Conservation (phyloP, 768 basidiomycete species). For the Amanita rubescens region DNA sequence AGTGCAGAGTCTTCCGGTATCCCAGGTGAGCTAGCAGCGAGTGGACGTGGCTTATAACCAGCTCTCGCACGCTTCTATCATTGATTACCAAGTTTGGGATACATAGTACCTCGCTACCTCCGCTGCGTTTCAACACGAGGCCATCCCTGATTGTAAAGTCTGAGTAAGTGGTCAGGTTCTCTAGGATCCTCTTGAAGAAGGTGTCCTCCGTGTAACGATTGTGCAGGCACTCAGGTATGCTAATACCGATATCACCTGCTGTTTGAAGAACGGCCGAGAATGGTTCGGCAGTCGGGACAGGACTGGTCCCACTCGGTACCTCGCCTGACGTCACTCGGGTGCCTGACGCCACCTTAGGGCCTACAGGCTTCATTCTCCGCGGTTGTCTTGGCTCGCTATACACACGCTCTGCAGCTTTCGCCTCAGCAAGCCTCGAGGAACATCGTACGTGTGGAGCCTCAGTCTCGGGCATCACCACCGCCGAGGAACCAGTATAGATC, state of each 20-base stretch:
- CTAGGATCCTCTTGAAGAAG: conserved; percentile 15
- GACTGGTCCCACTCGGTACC: too few species aligned
- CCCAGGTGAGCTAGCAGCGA: conserved; percentile 21
- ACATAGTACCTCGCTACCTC: conserved; percentile 11
- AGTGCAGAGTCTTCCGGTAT: too few species aligned
- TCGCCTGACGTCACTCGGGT: too few species aligned
- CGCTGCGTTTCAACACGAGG: conserved; percentile 13
- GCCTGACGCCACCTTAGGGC: too few species aligned
- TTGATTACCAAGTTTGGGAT: conserved; percentile 17
- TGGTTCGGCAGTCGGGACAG: not conserved
- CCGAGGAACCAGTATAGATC: conserved; percentile 11
- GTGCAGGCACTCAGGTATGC: conserved; percentile 3
- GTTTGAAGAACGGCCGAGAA: not conserved
- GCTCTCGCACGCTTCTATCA: conserved; percentile 18
- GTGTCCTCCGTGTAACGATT: conserved; percentile 10
- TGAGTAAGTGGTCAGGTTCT: conserved; percentile 11
- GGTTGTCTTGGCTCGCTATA: not conserved
- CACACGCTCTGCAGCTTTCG: too few species aligned
- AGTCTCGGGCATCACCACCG: not conserved
- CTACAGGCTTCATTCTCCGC: not conserved
- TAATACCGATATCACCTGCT: conserved; percentile 5
- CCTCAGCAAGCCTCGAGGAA: too few species aligned
- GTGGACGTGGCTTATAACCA: conserved; percentile 30
- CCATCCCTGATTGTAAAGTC: conserved; percentile 16
- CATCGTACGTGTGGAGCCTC: too few species aligned